A percentile compares a stretch with the other conserved stretches of the same genome.
Conservation (phyloP, 805 yeast genomes). For the Pichia sporocuriosa region DNA sequence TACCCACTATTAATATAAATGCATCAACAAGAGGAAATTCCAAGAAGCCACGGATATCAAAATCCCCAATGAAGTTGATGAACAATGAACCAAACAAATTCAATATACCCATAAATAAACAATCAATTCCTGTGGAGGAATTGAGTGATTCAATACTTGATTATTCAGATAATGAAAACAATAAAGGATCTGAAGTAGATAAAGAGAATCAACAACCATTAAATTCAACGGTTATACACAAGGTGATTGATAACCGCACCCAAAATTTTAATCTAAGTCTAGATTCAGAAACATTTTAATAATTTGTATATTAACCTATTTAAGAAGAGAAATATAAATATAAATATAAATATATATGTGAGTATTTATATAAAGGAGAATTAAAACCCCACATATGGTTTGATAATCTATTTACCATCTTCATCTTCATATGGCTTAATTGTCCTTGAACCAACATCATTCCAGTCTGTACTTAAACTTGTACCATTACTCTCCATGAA, state of each 20-base stretch:
- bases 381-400: too few relatives aligned
- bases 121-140: slow-evolving; percentile 19
- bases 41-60: background rate
- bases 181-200: background rate
- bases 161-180: slow-evolving; percentile 12
- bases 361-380: too few relatives aligned
- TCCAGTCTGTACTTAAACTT: slow-evolving; percentile 89
- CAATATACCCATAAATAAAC: slow-evolving; percentile 14
- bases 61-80: slow-evolving; percentile 5
- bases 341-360: too few relatives aligned
- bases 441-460: slow-evolving; percentile 60
- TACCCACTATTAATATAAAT: too few relatives aligned
- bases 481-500: slow-evolving; percentile 93
- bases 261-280: slow-evolving; percentile 8
- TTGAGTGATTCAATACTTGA: slow-evolving; percentile 23
- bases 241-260: background rate
- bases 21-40: background rate
- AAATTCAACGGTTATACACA: background rate
- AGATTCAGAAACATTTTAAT: slow-evolving; percentile 12
- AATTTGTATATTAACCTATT: background rate
- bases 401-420: background rate
- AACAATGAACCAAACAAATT: background rate
- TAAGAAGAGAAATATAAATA: too few relatives aligned
- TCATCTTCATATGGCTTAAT: slow-evolving; percentile 32
- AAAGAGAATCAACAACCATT: background rate